phyloP scores from a whole-genome alignment of 805 yeast genomes.

The Pichia manshurica region DNA sequence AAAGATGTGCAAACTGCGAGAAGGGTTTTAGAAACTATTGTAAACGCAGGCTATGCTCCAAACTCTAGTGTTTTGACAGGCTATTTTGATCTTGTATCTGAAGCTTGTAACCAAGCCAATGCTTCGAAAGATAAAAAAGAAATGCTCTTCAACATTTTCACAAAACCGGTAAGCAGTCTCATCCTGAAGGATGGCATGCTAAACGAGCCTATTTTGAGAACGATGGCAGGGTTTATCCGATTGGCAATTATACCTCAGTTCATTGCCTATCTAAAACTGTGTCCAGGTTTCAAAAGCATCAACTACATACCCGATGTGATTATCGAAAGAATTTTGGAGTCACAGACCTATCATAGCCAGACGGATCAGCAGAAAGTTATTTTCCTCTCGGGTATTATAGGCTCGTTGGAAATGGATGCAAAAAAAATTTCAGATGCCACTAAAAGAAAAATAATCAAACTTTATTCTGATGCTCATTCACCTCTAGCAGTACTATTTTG shows the following conservation, averaged over 20 bases:
- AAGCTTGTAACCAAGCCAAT: conserved; percentile 15
- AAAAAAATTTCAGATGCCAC: conserved; percentile 11
- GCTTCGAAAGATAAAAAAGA: conserved; percentile 16
- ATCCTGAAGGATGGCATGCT: conserved; percentile 13
- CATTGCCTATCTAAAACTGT: conserved; percentile 19
- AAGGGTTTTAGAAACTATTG: conserved; percentile 14
- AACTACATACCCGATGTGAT: conserved; percentile 8
- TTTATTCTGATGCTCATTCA: conserved; percentile 21
- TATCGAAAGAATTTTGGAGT: conserved; percentile 3
- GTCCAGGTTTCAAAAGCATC: conserved; percentile 7
- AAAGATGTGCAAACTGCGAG: conserved; percentile 20
- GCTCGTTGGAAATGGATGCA: conserved; percentile 9
- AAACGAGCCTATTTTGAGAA: conserved; percentile 5
- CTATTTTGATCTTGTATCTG: conserved; percentile 17
- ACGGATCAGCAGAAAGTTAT: conserved; percentile 14
- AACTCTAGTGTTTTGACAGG: conserved; percentile 9
- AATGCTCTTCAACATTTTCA: conserved; percentile 23
- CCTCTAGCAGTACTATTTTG: conserved; percentile 25
- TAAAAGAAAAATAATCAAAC: conserved; percentile 13
- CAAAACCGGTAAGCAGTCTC: conserved; percentile 14
- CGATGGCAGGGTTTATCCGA: conserved; percentile 18
- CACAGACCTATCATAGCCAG: conserved; percentile 2
- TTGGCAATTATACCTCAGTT: conserved; percentile 19
- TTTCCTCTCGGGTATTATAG: conserved; percentile 20
- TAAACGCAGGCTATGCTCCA: conserved; percentile 15